Evolutionary conservation across 169 alveolate species (phyloP).

Genomic region (Babesia bigemina): DNA sequence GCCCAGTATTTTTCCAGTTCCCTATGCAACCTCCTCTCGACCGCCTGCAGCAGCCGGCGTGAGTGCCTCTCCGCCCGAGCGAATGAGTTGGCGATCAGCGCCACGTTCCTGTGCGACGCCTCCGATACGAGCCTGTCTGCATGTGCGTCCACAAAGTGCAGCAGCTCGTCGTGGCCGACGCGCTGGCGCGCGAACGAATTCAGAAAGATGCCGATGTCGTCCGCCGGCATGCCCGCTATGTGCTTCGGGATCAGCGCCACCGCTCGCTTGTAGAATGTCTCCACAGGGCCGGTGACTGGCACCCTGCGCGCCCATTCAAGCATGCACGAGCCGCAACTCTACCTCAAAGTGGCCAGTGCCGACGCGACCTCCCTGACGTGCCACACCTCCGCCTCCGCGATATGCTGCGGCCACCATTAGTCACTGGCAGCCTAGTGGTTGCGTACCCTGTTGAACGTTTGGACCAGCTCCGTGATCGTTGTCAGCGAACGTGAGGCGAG

Average conservation of each 20-base stretch:
- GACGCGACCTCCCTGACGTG: conserved; percentile 54
- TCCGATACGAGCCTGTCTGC: conserved; percentile 16
- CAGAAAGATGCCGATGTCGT: conserved; percentile 44
- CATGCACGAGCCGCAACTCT: background rate
- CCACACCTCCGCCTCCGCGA: conserved; percentile 50
- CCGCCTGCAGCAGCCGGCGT: conserved; percentile 12
- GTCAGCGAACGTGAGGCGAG: conserved; percentile 42
- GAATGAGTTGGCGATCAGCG: conserved; percentile 48
- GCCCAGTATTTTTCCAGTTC: conserved; percentile 1
- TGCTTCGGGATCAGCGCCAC: conserved; percentile 45
- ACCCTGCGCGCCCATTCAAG: background rate
- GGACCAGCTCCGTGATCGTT: conserved; percentile 44
- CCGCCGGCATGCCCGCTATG: conserved; percentile 24
- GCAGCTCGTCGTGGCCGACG: conserved; percentile 34
- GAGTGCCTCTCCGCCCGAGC: conserved; percentile 38
- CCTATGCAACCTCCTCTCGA: conserved; percentile 3
- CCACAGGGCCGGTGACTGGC: conserved; percentile 10
- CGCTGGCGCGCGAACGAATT: conserved; percentile 37
- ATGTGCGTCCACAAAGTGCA: conserved; percentile 46
- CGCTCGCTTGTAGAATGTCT: conserved; percentile 22
- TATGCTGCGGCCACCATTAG: background rate
- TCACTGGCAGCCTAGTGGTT: background rate
- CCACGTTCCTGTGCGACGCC: conserved; percentile 19
- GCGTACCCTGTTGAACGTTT: conserved; percentile 51
- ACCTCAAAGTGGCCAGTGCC: conserved; percentile 53